Conservation (phyloP, 305 asterid genomes). For the Fraxinus albicans region DNA sequence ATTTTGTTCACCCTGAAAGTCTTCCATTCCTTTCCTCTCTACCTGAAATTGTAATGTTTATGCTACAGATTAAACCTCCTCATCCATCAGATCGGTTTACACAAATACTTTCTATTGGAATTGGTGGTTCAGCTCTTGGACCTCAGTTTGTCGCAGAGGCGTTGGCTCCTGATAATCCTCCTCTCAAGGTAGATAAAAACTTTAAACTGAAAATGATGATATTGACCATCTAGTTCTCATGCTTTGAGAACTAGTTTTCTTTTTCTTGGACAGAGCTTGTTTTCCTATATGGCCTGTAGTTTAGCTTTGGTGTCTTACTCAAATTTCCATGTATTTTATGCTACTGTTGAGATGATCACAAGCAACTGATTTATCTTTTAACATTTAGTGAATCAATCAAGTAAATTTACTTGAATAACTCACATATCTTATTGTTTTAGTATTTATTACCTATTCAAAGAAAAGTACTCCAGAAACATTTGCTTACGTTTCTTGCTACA, state of each 20-base stretch:
- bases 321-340: neutral
- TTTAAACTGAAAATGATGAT: neutral
- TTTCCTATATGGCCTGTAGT: neutral
- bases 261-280: neutral
- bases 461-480: neutral
- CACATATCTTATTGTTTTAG: neutral
- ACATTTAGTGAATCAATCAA: neutral
- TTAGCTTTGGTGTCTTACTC: neutral
- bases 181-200: slow-evolving; percentile 69
- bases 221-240: neutral
- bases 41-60: slow-evolving; percentile 20
- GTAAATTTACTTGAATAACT: neutral
- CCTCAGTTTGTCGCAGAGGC: slow-evolving; percentile 99
- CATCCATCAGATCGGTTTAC: slow-evolving; percentile 53
- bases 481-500: neutral
- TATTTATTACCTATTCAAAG: neutral
- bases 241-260: neutral
- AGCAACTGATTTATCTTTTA: neutral
- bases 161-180: slow-evolving; percentile 98
- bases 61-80: slow-evolving; percentile 80
- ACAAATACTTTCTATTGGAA: slow-evolving; percentile 93
- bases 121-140: slow-evolving; percentile 99
- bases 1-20: neutral
- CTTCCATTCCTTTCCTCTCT: slow-evolving; percentile 2
- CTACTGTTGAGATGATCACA: neutral